A percentile compares a stretch with the other conserved stretches of the same genome.
These are phyloP conservation scores for Amanita fuliginea DNA, from an alignment of 768 basidiomycete genomes.

Conservation along the genomic window DNA sequence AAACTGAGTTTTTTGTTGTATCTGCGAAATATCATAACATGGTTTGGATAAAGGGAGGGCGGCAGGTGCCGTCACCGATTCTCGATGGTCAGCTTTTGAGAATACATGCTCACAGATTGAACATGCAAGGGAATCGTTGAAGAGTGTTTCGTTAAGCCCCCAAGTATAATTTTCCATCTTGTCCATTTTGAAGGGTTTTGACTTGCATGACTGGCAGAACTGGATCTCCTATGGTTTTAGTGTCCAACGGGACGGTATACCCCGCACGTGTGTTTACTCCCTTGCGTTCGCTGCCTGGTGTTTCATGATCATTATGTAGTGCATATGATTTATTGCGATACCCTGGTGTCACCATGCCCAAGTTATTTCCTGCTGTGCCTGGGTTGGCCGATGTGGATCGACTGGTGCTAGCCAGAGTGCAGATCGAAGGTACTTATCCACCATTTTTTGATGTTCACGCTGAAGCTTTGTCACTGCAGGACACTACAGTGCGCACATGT, in stretches of 20 bases:
- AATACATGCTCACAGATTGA: slow-evolving; percentile 20
- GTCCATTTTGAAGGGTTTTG: neutral
- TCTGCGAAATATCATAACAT: neutral
- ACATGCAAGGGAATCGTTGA: slow-evolving; percentile 24
- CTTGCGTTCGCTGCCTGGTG: neutral
- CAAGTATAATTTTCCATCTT: slow-evolving; percentile 19
- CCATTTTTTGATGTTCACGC: neutral
- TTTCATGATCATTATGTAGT: slow-evolving; percentile 25
- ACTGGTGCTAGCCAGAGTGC: slow-evolving; percentile 44
- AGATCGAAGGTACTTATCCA: slow-evolving; percentile 51
- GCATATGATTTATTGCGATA: slow-evolving; percentile 66
- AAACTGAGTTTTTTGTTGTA: slow-evolving; percentile 1
- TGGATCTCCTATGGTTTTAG: slow-evolving; percentile 31
- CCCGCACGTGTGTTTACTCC: slow-evolving; percentile 23
- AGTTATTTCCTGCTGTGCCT: slow-evolving; percentile 35
- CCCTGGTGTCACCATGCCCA: slow-evolving; percentile 34
- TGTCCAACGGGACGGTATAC: slow-evolving; percentile 34
- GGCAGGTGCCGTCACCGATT: slow-evolving; percentile 35
- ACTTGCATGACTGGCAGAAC: slow-evolving; percentile 13
- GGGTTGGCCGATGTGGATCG: slow-evolving; percentile 39
- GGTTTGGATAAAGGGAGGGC: slow-evolving; percentile 20
- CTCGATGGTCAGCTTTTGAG: slow-evolving; percentile 29
- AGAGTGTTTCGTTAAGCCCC: slow-evolving; percentile 27
- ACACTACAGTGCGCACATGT: slow-evolving; percentile 49
- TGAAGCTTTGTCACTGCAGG: slow-evolving; percentile 23